Base-by-base conservation (phyloP, 2,329 filamentous ascomycete species). In the Ceratocystis harringtonii region DNA sequence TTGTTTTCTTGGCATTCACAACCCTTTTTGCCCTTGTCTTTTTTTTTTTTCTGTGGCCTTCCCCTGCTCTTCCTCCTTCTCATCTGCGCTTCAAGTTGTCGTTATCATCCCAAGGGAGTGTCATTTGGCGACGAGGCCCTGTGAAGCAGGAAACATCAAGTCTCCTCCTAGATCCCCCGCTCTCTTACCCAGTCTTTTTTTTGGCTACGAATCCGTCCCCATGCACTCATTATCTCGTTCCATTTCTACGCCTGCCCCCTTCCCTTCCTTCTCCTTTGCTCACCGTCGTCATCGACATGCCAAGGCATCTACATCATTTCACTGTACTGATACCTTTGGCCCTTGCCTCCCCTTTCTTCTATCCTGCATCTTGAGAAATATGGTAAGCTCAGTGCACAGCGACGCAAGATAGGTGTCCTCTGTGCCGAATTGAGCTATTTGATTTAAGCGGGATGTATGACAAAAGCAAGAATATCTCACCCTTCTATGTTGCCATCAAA, bases 81-180 rank as follows among this genome's bases (percentile, higher is more conserved):
- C 30, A 52, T 36, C 44, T 62, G 61, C 61, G 61, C 61, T 62
- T 62, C 32, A 62, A 62, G 61, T 62, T 62, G 61, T 62, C 61
- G 61, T 62, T 62, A 62, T 62, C 61, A 30, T 44, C 61, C 41
- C 41, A 57, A 62, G 12, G 61, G 61, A 22, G 61, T 44, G 61
- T 45, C 22, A 17, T 62, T 62, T 62, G 61, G 61, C 61, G 61
- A 62, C 25, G 6, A 57, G 22, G 8, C 25, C 8, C 44, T 22
- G 25, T n/a, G 28, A 22, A 48, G 45, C 8, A 62, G 41, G 61
- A 30, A 57, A 22, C 15, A 5, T n/a, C 17, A 50, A 50, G 45
- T 28, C 22, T 5, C 30, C 25, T 30, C 19, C 28, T 57, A 22
- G 10, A 22, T 57, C 19, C 52, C 50, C 52, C 52, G 52, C 52